Percentiles rank a stretch among this genome's conserved stretches.
Conservation (phyloP, 2,329 filamentous ascomycete species). For the Fusarium virguliforme region DNA sequence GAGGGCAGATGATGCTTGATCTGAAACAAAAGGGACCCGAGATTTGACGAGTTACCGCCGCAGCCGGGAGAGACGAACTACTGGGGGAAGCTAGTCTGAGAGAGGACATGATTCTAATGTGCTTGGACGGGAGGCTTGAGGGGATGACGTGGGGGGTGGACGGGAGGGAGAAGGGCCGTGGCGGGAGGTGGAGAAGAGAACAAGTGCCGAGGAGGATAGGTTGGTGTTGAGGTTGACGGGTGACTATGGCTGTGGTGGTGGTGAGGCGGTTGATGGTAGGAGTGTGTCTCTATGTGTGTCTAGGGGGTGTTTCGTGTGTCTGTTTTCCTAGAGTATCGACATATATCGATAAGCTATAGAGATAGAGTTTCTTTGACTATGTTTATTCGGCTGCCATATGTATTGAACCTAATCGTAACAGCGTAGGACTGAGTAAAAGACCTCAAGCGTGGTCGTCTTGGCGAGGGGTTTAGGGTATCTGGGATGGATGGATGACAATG, state of each 20-base stretch:
- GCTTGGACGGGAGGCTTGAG: not conserved
- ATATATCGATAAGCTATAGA: not conserved
- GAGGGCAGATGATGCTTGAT: slow-evolving; percentile 11
- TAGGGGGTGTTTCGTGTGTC: not conserved
- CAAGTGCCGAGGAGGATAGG: not conserved
- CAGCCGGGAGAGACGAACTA: slow-evolving; percentile 7
- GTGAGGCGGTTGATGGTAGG: not conserved
- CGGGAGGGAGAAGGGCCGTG: slow-evolving; percentile 5
- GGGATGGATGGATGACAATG: not conserved
- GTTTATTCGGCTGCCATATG: no score
- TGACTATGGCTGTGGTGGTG: no score
- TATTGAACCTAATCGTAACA: not conserved
- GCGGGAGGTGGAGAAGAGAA: not conserved
- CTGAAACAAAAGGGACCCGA: slow-evolving; percentile 1
- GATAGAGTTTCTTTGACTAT: not conserved
- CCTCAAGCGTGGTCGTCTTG: not conserved
- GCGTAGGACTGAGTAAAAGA: not conserved
- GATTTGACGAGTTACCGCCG: slow-evolving; percentile 14
- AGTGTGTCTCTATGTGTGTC: no score
- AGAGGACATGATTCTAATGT: not conserved
- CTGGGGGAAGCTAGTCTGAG: slow-evolving; percentile 1
- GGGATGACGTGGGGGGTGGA: slow-evolving; percentile 8
- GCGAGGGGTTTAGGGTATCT: slow-evolving; percentile 3
- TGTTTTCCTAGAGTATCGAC: not conserved
- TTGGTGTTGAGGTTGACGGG: not conserved